Evolutionary conservation across 345 rosid genomes (phyloP), one percentile per base, ranked within the genome.

Genomic region (Populus simonii): DNA sequence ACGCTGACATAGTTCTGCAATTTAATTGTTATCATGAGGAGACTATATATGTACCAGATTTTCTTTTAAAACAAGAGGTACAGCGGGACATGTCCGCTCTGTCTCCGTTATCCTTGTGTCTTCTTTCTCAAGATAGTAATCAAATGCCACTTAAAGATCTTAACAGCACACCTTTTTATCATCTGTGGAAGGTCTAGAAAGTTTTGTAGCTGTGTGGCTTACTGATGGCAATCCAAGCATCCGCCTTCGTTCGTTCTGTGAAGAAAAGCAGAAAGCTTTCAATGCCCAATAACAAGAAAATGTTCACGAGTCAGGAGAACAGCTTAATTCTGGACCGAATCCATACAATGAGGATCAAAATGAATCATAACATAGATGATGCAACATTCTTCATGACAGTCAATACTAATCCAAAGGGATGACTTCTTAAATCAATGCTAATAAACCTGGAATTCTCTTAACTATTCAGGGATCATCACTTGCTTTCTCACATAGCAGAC

Each of bases 171-270:
- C 92, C 87, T 74, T 43, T 61, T 77, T 27, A 16, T 81, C 82
- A 20, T 80, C 79, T 70, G 66, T 61, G 73, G 55, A 33, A 55
- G 78, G 70, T 62, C 27, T 43, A 59, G 84, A 70, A 70, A 82
- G 72, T 1, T 84, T 81, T 22, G 23, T 63, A 11, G 75, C 29
- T 31, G 75, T 63, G 78, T 51, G 70, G 65, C 76, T 77, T 66
- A 81, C 43, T 59, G 68, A 84, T 5, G 84, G 83, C 75, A 87
- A 72, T 53, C 94, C 92, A 29, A 84, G 89, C 80, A 45, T 80
- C 31, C 78, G 76, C 84, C 87, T 87, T 84, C 98, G 88, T 85
- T 92, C 94, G 36, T 83, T 43, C 97, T 92, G 85, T 25, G 38
- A 61, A 72, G 36, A 70, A 29, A 49, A 43, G 7, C 61, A 67